A percentile compares a stretch with the other conserved stretches of the same genome.
Conservation (phyloP, 306 rosid species). For the Prunus persica region DNA sequence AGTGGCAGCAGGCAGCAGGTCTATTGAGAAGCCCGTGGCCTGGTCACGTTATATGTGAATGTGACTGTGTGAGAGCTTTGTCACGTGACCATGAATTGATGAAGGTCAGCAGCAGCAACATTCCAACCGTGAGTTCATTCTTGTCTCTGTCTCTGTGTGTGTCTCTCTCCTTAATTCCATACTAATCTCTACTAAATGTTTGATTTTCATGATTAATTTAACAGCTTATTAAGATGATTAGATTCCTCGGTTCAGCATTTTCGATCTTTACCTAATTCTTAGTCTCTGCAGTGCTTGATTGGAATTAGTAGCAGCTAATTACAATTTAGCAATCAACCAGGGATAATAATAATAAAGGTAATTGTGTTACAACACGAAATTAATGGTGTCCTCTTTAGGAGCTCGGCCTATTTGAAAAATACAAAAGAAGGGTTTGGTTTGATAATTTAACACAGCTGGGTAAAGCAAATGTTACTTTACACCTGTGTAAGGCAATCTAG, state of each 20-base stretch:
- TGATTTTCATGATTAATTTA: not conserved
- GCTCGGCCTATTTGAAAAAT: not conserved
- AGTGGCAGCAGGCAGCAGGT: slow-evolving; percentile 1
- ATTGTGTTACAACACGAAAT: not conserved
- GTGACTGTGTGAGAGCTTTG: slow-evolving; percentile 10
- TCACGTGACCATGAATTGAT: slow-evolving; percentile 20
- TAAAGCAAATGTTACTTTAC: no score
- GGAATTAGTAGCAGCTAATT: not conserved
- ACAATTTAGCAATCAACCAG: not conserved
- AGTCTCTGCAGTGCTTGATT: not conserved
- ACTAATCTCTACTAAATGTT: not conserved
- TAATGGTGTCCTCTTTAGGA: not conserved
- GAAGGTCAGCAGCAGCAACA: not conserved
- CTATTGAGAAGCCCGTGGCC: slow-evolving; percentile 23
- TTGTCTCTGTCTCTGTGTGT: not conserved
- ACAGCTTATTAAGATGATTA: not conserved
- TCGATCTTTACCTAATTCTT: not conserved
- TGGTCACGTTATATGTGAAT: slow-evolving; percentile 35
- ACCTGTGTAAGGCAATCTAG: no score
- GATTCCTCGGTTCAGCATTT: slow-evolving; percentile 7
- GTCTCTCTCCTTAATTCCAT: not conserved
- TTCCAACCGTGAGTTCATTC: not conserved
- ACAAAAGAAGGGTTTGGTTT: not conserved
- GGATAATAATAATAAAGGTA: not conserved
- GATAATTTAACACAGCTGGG: no score